Percentiles rank a stretch among this genome's conserved stretches.
Conservation (phyloP, 306 rosid genomes). For the Rosa rugosa region DNA sequence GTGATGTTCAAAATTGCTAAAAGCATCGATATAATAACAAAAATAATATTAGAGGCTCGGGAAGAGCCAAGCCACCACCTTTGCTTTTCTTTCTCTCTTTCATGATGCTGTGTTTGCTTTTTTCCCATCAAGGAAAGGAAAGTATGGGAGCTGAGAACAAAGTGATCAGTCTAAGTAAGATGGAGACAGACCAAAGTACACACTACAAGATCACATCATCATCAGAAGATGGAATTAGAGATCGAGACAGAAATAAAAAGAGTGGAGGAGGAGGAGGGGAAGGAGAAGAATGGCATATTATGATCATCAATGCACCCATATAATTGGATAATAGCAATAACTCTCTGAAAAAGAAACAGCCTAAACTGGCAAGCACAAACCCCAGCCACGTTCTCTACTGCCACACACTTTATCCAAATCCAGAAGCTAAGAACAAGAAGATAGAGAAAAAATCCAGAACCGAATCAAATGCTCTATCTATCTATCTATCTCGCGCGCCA, state of each 20-base stretch:
- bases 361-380: constrained; percentile 32
- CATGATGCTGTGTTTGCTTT: constrained; percentile 23
- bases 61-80: constrained; percentile 4
- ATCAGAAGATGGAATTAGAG: background rate
- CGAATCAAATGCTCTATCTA: constrained; percentile 4
- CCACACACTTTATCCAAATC: constrained; percentile 44
- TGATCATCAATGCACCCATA: constrained; percentile 1
- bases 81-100: background rate
- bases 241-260: background rate
- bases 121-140: constrained; percentile 20
- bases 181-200: constrained; percentile 57
- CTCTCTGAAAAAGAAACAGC: constrained; percentile 24
- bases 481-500: constrained; percentile 28
- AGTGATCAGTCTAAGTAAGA: constrained; percentile 10
- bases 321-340: constrained; percentile 14
- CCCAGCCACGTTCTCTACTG: constrained; percentile 62
- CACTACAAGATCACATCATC: constrained; percentile 18
- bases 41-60: background rate
- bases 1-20: background rate
- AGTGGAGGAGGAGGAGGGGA: constrained; percentile 8
- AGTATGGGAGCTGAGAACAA: background rate
- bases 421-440: constrained; percentile 23
- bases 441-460: constrained; percentile 1
- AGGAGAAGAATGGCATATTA: background rate
- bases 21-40: background rate